Conservation (phyloP, 805 yeast genomes). For the Debaryomyces prosopidis region DNA sequence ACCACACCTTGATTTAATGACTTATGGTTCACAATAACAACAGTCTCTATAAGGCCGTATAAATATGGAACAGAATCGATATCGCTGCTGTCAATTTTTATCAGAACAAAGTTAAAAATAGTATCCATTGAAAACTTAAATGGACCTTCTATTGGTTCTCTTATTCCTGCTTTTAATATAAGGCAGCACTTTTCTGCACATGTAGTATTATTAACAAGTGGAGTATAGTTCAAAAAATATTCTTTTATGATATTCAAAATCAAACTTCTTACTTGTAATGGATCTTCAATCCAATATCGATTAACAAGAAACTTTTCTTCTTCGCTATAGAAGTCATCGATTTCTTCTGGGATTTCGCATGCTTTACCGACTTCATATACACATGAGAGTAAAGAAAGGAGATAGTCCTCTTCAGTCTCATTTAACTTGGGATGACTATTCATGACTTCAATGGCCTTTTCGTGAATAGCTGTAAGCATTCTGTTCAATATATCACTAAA, state of each 20-base stretch:
- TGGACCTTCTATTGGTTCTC: constrained; percentile 65
- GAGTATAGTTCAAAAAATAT: constrained; percentile 40
- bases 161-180: constrained; percentile 62
- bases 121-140: constrained; percentile 51
- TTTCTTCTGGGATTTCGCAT: constrained; percentile 56
- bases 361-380: constrained; percentile 74
- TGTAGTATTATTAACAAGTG: constrained; percentile 42
- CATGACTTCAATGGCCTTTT: constrained; percentile 14
- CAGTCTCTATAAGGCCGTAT: constrained; percentile 45
- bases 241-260: constrained; percentile 42
- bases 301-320: constrained; percentile 28
- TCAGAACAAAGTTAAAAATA: constrained; percentile 39
- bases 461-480: constrained; percentile 23
- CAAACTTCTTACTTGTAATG: constrained; percentile 41
- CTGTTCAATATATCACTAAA: constrained; percentile 22
- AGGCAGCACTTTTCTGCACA: constrained; percentile 64
- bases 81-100: constrained; percentile 30
- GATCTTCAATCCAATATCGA: constrained; percentile 52
- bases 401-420: constrained; percentile 42
- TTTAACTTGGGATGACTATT: constrained; percentile 1
- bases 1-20: constrained; percentile 30
- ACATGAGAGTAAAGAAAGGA: constrained; percentile 59
- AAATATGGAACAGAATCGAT: constrained; percentile 41
- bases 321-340: constrained; percentile 36
- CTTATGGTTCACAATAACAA: constrained; percentile 39